Base-by-base conservation (phyloP, 2,329 filamentous ascomycete genomes). In the Colletotrichum camelliae region DNA sequence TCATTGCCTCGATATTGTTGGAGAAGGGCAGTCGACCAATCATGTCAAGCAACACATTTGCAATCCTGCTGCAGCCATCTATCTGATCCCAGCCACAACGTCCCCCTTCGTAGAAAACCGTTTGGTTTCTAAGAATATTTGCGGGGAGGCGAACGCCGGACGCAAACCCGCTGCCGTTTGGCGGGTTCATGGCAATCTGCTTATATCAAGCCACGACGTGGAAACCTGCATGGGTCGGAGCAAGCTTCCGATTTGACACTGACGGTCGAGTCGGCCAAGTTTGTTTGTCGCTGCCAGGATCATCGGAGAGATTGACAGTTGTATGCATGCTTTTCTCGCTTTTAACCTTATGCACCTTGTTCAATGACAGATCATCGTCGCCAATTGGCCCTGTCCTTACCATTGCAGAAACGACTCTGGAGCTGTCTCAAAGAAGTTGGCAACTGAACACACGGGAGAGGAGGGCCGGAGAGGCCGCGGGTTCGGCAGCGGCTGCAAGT, bases 401-500 rank as follows among this genome's bases (percentile, higher is more conserved):
- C n/a, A 9, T 21, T 37, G 58, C 58, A 62, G 31, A 62, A 62
- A 62, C 27, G 7, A 9, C 0, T 35, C n/a, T 37, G 21, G 21
- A 4, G n/a, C n/a, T 52, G 43, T 18, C 18, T 13, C n/a, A 7
- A 52, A 43, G 29, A 71, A 21, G 33, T 18, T 39, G 31, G n/a
- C 18, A 9, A 16, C 29, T 33, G 24, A 27, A 16, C 18, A 16
- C 37, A 29, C 29, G 55, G 61, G 55, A 35, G 16, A 48, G n/a
- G 31, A 64, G 35, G 71, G 57, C 21, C 57, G 57, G 16, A 15
- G 16, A 62, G 29, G 27, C 37, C 37, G 31, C 57, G 33, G 43
- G 27, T 67, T 70, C 70, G 62, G 58, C 29, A 29, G 9, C 73
- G 69, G 73, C 73, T 72, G 73, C 73, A 37, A 35, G 39, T 72